phyloP scores from a whole-genome alignment of 768 basidiomycete species.

The Kwoniella europaea region DNA sequence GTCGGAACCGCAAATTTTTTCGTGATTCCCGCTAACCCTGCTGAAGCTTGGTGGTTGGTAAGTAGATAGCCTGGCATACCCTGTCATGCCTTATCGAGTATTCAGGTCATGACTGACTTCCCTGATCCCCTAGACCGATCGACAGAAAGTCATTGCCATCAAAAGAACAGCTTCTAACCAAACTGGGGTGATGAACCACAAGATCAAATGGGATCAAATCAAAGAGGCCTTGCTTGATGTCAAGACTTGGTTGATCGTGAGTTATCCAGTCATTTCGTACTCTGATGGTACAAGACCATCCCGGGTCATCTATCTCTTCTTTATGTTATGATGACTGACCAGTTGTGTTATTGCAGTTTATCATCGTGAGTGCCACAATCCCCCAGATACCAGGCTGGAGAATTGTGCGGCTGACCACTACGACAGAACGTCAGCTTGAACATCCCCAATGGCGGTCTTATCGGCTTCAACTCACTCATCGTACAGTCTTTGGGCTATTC shows the following conservation, averaged over 20 bases:
- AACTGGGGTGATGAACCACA: constrained; percentile 32
- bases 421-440: constrained; percentile 32
- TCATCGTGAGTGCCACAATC: constrained; percentile 34
- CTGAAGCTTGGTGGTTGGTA: constrained; percentile 39
- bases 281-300: background rate
- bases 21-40: constrained; percentile 37
- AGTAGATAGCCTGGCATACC: background rate
- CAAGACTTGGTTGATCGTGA: constrained; percentile 36
- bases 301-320: too few species aligned
- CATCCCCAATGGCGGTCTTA: constrained; percentile 33
- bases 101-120: background rate
- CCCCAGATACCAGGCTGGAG: constrained; percentile 19
- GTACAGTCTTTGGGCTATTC: constrained; percentile 25
- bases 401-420: background rate
- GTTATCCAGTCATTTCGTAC: background rate
- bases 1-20: constrained; percentile 30
- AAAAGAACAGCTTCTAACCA: constrained; percentile 27
- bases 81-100: background rate
- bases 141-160: constrained; percentile 43
- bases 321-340: background rate
- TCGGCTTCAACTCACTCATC: constrained; percentile 32
- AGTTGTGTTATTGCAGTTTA: constrained; percentile 10
- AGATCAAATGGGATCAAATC: constrained; percentile 21
- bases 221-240: constrained; percentile 38
- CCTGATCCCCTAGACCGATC: constrained; percentile 9